Percentiles rank a stretch among this genome's conserved stretches.
Evolutionary conservation across 2,329 filamentous ascomycete species (phyloP).

Genomic region (Diaporthe ilicicola): DNA sequence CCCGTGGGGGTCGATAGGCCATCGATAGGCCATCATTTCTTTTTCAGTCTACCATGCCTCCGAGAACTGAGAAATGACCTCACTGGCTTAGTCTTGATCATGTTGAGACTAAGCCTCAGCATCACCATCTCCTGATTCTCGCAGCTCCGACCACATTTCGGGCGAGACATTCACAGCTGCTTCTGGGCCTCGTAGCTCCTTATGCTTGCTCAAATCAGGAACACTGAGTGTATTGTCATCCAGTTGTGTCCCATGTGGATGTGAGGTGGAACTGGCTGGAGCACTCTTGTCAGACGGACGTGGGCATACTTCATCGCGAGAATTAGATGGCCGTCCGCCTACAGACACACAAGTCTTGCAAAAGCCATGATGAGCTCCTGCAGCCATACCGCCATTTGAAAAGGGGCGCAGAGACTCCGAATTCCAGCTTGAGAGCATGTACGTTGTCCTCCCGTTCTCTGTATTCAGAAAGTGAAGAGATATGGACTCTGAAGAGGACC

Average conservation of each 20-base stretch:
- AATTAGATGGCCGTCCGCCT: constrained; percentile 68
- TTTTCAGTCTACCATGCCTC: background rate
- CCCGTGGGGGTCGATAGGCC: constrained; percentile 2
- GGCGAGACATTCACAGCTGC: too few species aligned
- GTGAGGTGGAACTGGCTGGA: background rate
- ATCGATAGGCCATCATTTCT: background rate
- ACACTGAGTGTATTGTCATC: background rate
- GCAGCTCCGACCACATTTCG: too few species aligned
- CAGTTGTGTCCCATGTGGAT: background rate
- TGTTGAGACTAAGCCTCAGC: background rate
- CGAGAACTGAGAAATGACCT: background rate
- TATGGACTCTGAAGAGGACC: constrained; percentile 77
- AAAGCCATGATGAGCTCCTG: constrained; percentile 74
- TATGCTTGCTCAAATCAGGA: background rate
- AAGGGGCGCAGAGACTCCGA: constrained; percentile 77
- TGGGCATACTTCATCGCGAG: constrained; percentile 63
- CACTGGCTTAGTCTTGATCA: background rate
- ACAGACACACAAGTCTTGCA: constrained; percentile 73
- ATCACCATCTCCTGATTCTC: background rate
- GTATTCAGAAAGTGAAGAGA: too few species aligned
- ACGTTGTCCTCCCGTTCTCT: too few species aligned
- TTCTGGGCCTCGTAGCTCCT: background rate
- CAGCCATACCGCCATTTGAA: constrained; percentile 60
- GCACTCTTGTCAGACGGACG: constrained; percentile 48
- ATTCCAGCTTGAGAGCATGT: too few species aligned